Base-by-base conservation (phyloP, 805 yeast genomes). In the Metschnikowia koreensis region DNA sequence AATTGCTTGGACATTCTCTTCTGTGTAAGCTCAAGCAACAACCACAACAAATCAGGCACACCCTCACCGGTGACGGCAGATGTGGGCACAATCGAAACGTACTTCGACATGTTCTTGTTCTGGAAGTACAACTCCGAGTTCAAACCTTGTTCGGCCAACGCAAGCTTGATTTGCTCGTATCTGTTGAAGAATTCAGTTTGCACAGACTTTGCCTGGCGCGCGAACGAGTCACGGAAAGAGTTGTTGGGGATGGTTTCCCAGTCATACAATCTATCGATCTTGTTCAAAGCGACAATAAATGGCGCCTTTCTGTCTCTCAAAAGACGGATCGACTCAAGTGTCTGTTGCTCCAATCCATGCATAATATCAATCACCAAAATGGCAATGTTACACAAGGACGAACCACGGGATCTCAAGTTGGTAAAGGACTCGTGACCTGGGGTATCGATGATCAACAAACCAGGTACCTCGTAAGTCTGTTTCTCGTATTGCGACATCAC, bases 371-470 rank as follows among this genome's bases (percentile, higher is more conserved):
- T 91, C 52, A 94, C 99, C 76, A 94, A 81, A 67, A 94, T 93
- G 67, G 99, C 99, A 75, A 94, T 94, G 80, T 94, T 94, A 90
- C 99, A 94, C 63, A 94, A 80, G 7, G 98, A 93, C 13, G 98
- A 93, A 81, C 99, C 99, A 81, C 99, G 91, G 42, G 97, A 83
- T 81, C 99, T 88, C 72, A 94, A 82, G 73, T 94, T 94, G 45
- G 97, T 84, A 82, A 94, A 94, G 55, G 98, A 92, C 81, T 94
- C 99, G 89, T 94, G 99, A 73, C 99, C 99, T 63, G 99, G 99
- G 1, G 99, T 94, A 77, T 94, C 99, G 64, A 94, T 94, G 61
- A 94, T 85, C 69, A 94, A 81, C 66, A 94, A 77, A 76, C 99
- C 99, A 51, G 99, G 99, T 52, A 94, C 98, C 59, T 93, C 96